Percentiles rank a stretch among this genome's conserved stretches.
phyloP scores from a whole-genome alignment of 345 rosid species.

The Dipteronia sinensis region DNA sequence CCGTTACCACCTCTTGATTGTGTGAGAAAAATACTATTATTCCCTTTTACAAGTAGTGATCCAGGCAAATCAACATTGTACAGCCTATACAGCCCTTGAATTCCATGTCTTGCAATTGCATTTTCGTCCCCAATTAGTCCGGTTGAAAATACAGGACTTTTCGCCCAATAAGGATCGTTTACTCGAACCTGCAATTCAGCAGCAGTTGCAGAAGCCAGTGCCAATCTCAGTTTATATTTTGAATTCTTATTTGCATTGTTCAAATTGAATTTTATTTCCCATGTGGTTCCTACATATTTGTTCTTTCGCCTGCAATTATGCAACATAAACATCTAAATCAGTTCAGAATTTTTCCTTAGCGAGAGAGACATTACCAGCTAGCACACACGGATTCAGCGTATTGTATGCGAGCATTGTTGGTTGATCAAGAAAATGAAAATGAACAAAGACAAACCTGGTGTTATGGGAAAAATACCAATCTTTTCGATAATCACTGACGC shows the following conservation, averaged over 20 bases:
- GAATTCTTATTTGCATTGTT: constrained; percentile 11
- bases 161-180: constrained; percentile 24
- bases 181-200: constrained; percentile 52
- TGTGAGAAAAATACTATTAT: constrained; percentile 51
- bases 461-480: constrained; percentile 92
- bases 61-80: constrained; percentile 38
- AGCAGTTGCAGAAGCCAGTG: constrained; percentile 54
- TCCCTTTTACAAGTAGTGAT: constrained; percentile 34
- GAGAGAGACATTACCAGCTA: not conserved
- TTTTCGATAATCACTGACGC: constrained; percentile 52
- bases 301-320: constrained; percentile 26
- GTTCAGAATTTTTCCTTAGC: not conserved
- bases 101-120: constrained; percentile 66
- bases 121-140: constrained; percentile 68
- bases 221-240: constrained; percentile 52
- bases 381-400: no score
- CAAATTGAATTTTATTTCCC: constrained; percentile 57
- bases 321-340: not conserved
- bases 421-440: not conserved
- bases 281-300: constrained; percentile 41
- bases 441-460: constrained; percentile 46
- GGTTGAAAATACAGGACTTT: constrained; percentile 45
- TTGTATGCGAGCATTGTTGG: not conserved
- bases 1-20: constrained; percentile 40
- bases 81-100: constrained; percentile 60